These are phyloP conservation scores for Podaxis sp. DNA, from an alignment of 768 basidiomycete genomes.

Conservation along the genomic window DNA sequence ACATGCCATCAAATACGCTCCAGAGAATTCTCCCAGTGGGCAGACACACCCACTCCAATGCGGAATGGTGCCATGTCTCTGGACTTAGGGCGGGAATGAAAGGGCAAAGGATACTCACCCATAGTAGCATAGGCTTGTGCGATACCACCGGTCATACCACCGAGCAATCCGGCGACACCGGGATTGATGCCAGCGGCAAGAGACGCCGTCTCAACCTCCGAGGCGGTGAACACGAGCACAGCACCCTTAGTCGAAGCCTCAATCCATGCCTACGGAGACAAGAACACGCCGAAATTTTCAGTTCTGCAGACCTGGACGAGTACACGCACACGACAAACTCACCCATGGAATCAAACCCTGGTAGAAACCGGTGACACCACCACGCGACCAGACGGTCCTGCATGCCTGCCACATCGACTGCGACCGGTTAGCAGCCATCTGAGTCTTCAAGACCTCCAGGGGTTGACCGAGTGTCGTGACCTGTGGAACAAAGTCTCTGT, in stretches of 20 bases:
- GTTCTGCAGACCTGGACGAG: slow-evolving; percentile 4
- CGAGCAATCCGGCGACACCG: slow-evolving; percentile 83
- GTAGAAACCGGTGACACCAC: slow-evolving; percentile 88
- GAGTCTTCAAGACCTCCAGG: slow-evolving; percentile 96
- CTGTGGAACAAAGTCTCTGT: slow-evolving; percentile 35
- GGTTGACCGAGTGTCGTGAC: slow-evolving; percentile 99
- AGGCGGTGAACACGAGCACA: slow-evolving; percentile 93
- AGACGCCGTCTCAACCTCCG: slow-evolving; percentile 82
- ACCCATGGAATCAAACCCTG: slow-evolving; percentile 99
- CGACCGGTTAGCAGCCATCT: slow-evolving; percentile 96
- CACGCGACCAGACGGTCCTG: slow-evolving; percentile 86
- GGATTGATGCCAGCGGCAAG: slow-evolving; percentile 71
- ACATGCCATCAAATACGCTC: neutral
- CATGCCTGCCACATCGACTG: slow-evolving; percentile 90
- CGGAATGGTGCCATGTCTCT: neutral
- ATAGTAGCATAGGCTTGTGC: slow-evolving; percentile 99
- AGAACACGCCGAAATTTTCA: slow-evolving; percentile 3
- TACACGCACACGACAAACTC: slow-evolving; percentile 23
- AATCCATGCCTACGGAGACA: slow-evolving; percentile 82
- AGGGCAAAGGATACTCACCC: slow-evolving; percentile 59
- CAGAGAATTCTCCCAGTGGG: neutral
- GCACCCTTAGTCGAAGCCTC: slow-evolving; percentile 98
- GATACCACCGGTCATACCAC: slow-evolving; percentile 97
- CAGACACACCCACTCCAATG: neutral
- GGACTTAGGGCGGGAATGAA: neutral